These are phyloP conservation scores for Cladosporium halotolerans DNA, from an alignment of 2,329 filamentous ascomycete species.

Conservation along the genomic window DNA sequence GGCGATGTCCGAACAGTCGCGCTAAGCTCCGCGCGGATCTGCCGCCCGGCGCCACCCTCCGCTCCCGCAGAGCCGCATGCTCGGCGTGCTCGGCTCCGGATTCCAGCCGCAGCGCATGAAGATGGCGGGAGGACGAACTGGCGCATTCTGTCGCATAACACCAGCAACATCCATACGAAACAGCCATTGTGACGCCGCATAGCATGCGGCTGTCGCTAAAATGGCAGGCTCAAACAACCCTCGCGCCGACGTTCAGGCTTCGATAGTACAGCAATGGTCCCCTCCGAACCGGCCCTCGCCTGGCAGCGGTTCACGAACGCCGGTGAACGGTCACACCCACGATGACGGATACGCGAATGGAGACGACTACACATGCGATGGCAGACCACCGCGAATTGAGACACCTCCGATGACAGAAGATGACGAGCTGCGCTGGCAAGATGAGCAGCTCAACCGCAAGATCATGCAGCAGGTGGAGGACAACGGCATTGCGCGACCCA, in stretches of 20 bases:
- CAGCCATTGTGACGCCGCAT: not conserved
- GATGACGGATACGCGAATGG: constrained; percentile 11
- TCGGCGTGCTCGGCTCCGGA: not conserved
- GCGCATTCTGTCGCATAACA: constrained; percentile 7
- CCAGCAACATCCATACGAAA: not conserved
- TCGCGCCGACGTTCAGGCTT: constrained; percentile 20
- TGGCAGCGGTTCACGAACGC: constrained; percentile 15
- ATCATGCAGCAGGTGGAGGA: constrained; percentile 47
- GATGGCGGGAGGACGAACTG: not conserved
- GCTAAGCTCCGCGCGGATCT: not conserved
- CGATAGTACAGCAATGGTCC: constrained; percentile 27
- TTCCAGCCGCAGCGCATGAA: not conserved
- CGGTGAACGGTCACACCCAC: constrained; percentile 6
- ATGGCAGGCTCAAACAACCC: constrained; percentile 22
- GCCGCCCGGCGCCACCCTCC: not conserved
- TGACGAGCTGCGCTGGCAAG: constrained; percentile 30
- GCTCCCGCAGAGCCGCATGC: constrained; percentile 3
- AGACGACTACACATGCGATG: constrained; percentile 9
- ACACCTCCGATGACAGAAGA: constrained; percentile 41
- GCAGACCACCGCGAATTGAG: not conserved
- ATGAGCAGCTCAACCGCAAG: constrained; percentile 39
- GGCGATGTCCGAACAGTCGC: not conserved
- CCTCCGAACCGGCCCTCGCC: constrained; percentile 10
- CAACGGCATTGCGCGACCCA: constrained; percentile 67
- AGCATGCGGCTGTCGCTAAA: constrained; percentile 15